These are phyloP conservation scores for Pholiota molesta DNA, from an alignment of 768 basidiomycete species.

Conservation along the genomic window DNA sequence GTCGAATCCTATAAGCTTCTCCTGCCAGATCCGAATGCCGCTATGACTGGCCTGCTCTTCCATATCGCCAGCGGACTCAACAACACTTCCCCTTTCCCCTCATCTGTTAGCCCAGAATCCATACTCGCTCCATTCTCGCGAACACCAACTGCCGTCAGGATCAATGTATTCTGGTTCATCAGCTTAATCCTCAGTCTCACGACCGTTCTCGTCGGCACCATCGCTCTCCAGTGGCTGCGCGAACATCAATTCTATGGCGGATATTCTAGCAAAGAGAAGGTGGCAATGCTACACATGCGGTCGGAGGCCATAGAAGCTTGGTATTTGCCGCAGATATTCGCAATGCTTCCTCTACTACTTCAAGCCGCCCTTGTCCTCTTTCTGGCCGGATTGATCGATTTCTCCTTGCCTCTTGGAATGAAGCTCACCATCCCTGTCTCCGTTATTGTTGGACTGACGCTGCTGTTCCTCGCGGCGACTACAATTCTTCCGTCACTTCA, in stretches of 20 bases:
- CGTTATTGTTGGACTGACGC: conserved; percentile 9
- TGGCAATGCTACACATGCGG: conserved; percentile 8
- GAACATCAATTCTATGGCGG: conserved; percentile 5
- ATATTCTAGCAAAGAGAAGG: background rate
- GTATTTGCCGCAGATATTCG: conserved; percentile 10
- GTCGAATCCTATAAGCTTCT: conserved; percentile 8
- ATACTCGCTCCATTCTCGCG: background rate
- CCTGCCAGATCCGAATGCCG: conserved; percentile 7
- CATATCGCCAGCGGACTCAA: background rate
- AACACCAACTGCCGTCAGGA: background rate
- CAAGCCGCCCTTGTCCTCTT: conserved; percentile 20
- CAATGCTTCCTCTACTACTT: conserved; percentile 2
- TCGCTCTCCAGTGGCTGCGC: conserved; percentile 14
- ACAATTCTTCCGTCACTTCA: conserved; percentile 17
- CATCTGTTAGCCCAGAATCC: background rate
- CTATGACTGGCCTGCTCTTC: background rate
- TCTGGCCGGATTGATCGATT: conserved; percentile 21
- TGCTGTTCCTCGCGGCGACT: conserved; percentile 16
- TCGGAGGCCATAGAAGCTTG: conserved; percentile 3
- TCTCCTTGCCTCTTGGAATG: conserved; percentile 11
- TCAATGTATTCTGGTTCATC: conserved; percentile 14
- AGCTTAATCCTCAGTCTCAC: conserved; percentile 12
- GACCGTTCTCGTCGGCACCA: conserved; percentile 11
- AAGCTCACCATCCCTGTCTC: conserved; percentile 14
- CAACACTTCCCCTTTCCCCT: background rate